These are phyloP conservation scores for Curvularia lunata DNA, from an alignment of 2,329 filamentous ascomycete genomes.

Conservation along the genomic window DNA sequence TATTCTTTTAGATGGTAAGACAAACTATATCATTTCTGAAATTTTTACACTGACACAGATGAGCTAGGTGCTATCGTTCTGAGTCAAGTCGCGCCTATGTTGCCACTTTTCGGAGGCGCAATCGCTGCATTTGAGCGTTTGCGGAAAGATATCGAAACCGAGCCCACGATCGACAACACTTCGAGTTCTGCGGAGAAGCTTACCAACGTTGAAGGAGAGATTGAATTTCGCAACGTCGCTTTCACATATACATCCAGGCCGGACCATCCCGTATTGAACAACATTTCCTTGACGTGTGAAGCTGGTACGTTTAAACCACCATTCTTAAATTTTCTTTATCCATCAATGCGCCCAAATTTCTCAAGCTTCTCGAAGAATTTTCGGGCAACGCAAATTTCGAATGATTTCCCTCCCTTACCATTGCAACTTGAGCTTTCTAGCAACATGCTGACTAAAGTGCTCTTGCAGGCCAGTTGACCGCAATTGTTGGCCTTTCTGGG, in stretches of 20 bases:
- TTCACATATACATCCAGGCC: conserved; percentile 53
- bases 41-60: not conserved
- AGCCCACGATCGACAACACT: conserved; percentile 49
- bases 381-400: not conserved
- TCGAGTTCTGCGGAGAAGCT: conserved; percentile 37
- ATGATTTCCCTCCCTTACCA: too few species aligned
- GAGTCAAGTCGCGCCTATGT: conserved; percentile 54
- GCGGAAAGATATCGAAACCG: conserved; percentile 62
- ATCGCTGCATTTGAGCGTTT: conserved; percentile 65
- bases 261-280: conserved; percentile 48
- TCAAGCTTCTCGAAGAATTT: not conserved
- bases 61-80: conserved; percentile 54
- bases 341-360: not conserved
- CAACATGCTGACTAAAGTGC: not conserved
- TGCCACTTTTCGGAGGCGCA: conserved; percentile 59
- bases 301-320: conserved; percentile 21
- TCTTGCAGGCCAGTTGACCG: conserved; percentile 46
- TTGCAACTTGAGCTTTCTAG: not conserved
- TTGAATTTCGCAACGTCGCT: conserved; percentile 49
- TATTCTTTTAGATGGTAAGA: conserved; percentile 58
- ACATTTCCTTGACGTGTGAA: conserved; percentile 47
- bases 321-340: not conserved
- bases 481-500: conserved; percentile 52
- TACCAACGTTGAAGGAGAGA: conserved; percentile 53
- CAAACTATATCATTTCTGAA: not conserved